Base-by-base conservation (phyloP, 768 basidiomycete species). In the Lactarius psammicola region DNA sequence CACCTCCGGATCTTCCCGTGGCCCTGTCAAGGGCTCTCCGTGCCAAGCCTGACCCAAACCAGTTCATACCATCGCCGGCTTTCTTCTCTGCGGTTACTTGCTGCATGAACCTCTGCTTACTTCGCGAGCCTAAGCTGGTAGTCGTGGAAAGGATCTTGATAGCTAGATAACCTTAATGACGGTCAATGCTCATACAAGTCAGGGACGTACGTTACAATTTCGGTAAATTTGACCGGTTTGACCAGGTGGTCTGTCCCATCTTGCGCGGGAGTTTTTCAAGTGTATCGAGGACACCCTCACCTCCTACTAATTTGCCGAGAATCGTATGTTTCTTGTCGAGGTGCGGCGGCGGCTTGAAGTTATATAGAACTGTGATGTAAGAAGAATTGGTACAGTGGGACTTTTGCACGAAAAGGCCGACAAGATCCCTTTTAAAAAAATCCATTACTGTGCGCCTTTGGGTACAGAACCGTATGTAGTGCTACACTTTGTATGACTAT, bases 281-380 rank as follows among this genome's bases (percentile, higher is more conserved):
- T 7, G 88, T 84, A 72, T 92, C 85, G 1, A 98, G 79, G 8
- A 96, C 87, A 33, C 95, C 92, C 74, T 96, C 92, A 23, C 96
- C 97, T 10, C 97, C 97, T 2, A 99, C 95, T 15, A 98, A 81
- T 71, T 96, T 95, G 3, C 97, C 97, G 72, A 98, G 98, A 2
- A 98, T 97, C 0, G 95, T 95, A 72, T 95, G 94, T 72, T 95
- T 95, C 66, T 87, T 90, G 76, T 98, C 92, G 26, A 99, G 84
- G 75, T 98, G 86, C 0, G 92, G 83, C 9, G 93, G 84, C 1
- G 88, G 77, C 60, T 82, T 84, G 81, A 98, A 0, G 96, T 95
- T 54, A 98, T 73, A 75, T 93, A 98, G 77, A 94, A 99, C 73
- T 98, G 96, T 3, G 94, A 94, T 17, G 93, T 94, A 46, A 38